These are phyloP conservation scores for Aechmea fasciata DNA, from an alignment of 176 grass and related monocot species.

Conservation along the genomic window DNA sequence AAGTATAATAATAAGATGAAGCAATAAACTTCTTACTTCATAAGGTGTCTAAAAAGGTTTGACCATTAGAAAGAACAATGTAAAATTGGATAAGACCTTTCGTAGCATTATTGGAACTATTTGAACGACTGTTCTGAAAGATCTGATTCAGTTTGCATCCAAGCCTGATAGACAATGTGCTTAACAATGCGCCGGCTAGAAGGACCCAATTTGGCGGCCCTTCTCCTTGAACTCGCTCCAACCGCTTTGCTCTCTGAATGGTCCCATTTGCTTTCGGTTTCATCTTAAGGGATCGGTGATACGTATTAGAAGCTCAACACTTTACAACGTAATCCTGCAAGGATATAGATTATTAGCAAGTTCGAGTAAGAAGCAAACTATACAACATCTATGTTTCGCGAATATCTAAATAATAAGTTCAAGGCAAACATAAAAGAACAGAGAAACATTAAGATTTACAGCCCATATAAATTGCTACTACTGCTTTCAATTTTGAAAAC, in stretches of 20 bases:
- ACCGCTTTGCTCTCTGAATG: constrained; percentile 11
- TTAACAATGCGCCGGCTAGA: constrained; percentile 33
- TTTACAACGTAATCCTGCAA: not conserved
- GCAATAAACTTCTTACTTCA: not conserved
- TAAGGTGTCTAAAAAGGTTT: not conserved
- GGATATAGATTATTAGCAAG: not conserved
- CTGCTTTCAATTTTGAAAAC: no score
- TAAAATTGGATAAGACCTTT: constrained; percentile 9
- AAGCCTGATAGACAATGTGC: constrained; percentile 30
- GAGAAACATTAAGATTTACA: no score
- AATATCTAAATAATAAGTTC: no score
- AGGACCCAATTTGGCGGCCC: constrained; percentile 36
- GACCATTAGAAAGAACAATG: not conserved
- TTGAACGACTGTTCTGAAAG: constrained; percentile 17
- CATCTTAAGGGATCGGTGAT: constrained; percentile 18
- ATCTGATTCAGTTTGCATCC: constrained; percentile 29
- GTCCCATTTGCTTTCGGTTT: constrained; percentile 27
- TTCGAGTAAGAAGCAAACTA: no score
- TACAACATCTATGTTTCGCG: no score
- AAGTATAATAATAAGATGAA: constrained; percentile 1
- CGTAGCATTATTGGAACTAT: constrained; percentile 6
- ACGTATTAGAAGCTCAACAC: not conserved
- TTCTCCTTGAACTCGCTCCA: constrained; percentile 17
- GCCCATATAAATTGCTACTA: no score
- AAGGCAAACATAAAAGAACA: no score